Percentiles rank a stretch among this genome's conserved stretches.
Evolutionary conservation across 78 protist genomes (phyloP).

Genomic region (Planoprotostelium fungivorum): DNA sequence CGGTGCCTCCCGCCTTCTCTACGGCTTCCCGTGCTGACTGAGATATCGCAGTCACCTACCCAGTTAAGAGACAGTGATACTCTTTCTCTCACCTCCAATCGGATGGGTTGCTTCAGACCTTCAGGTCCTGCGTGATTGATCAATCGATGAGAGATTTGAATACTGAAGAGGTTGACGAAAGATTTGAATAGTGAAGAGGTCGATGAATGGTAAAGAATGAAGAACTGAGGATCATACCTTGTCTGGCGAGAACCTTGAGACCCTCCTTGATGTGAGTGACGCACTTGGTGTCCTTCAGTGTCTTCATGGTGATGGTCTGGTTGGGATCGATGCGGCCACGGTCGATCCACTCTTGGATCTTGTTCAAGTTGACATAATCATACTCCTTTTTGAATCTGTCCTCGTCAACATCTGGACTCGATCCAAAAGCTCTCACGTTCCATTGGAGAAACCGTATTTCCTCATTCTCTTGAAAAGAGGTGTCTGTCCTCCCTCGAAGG

Average conservation of each 20-base stretch:
- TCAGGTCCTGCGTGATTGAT: too few relatives aligned
- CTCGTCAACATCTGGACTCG: too few relatives aligned
- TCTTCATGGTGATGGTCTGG: conserved; percentile 55
- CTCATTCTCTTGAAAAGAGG: conserved; percentile 65
- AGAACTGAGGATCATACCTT: conserved; percentile 34
- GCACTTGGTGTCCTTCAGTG: conserved; percentile 15
- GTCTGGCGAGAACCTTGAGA: conserved; percentile 37
- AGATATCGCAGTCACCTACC: conserved; percentile 30
- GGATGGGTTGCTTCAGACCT: neutral
- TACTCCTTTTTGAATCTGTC: conserved; percentile 15
- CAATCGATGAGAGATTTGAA: neutral
- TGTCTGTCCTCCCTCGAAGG: conserved; percentile 84
- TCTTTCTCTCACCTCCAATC: neutral
- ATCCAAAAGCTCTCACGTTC: neutral
- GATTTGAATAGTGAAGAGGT: neutral
- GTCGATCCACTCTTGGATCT: conserved; percentile 24
- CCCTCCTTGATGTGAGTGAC: conserved; percentile 37
- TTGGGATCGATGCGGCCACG: conserved; percentile 21
- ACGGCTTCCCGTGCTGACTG: conserved; percentile 31
- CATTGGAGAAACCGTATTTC: conserved; percentile 68
- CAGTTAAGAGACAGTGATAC: neutral
- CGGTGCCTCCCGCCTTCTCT: conserved; percentile 56
- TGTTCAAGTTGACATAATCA: conserved; percentile 25
- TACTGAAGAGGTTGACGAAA: neutral
- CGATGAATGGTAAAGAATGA: too few relatives aligned